Base-by-base conservation (phyloP, 495 filamentous ascomycete genomes). In the Penicillium diatomitis region DNA sequence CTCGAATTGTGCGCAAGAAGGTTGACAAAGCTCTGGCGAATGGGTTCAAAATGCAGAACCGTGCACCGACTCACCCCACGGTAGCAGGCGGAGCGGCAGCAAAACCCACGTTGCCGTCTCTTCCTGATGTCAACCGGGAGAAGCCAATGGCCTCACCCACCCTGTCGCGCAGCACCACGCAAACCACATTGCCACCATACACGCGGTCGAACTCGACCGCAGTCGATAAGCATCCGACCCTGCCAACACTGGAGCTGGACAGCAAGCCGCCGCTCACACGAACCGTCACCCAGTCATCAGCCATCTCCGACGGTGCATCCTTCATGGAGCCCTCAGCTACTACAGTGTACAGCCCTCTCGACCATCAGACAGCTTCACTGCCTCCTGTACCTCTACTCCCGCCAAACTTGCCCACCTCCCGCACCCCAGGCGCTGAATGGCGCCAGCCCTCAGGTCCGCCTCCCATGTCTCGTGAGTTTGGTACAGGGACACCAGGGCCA, bases 11-110 rank as follows among this genome's bases (percentile, higher is more conserved):
- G 4, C 73, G 76, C 10, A 73, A 69, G 50, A 96, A 90, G 66
- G 83, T 94, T 56, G 85, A 87, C 61, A 91, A 89, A 65, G 91
- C 88, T 0, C 62, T 97, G 40, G 82, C 80, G 32, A 87, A 88
- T 50, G 86, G 91, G 20, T 77, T 80, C 64, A 59, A 73, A 66
- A 54, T 78, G 61, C 80, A 78, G 43, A 78, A 82, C 50, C 70
- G 69, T 49, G 79, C 72, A 63, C 80, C 71, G 32, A 73, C 58
- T 8, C 57, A 64, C 12, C 68, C 74, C 1, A 78, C 72, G 56
- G 75, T 78, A 50, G 72, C 61, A 34, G 78, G 77, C 20, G 69
- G 74, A 4, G 73, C 20, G 20, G 20, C 75, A 42, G 56, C 74
- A 39, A 78, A 74, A 56, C 85, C 88, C 4, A 89, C 85, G 0